Conservation (phyloP, 768 basidiomycete species). For the Serendipita indica region DNA sequence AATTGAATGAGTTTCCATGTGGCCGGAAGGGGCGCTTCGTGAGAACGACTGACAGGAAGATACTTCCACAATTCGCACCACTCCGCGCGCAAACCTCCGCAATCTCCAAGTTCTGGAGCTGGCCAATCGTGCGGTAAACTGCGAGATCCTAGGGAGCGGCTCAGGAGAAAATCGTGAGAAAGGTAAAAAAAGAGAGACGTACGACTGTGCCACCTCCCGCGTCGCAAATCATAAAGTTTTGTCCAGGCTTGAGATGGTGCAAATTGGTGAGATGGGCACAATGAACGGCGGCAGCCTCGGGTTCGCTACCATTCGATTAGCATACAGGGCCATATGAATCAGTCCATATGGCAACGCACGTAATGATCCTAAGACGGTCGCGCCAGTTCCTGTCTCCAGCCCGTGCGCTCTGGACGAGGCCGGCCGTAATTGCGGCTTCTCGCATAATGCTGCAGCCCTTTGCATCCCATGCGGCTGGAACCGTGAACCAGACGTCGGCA, state of each 20-base stretch:
- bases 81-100: slow-evolving; percentile 82
- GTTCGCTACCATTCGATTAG: slow-evolving; percentile 29
- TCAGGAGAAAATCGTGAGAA: slow-evolving; percentile 11
- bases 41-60: slow-evolving; percentile 38
- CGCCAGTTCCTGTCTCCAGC: slow-evolving; percentile 64
- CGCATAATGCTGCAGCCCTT: slow-evolving; percentile 76
- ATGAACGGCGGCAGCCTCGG: slow-evolving; percentile 84
- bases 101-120: slow-evolving; percentile 70
- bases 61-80: slow-evolving; percentile 73
- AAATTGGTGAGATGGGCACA: slow-evolving; percentile 69
- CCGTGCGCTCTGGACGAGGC: slow-evolving; percentile 54
- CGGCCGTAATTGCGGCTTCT: slow-evolving; percentile 65
- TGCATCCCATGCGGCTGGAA: slow-evolving; percentile 85
- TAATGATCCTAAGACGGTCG: slow-evolving; percentile 71
- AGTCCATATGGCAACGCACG: slow-evolving; percentile 25
- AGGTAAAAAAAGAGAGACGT: slow-evolving; percentile 19
- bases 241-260: slow-evolving; percentile 61
- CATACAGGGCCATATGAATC: background rate
- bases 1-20: background rate
- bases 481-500: slow-evolving; percentile 74
- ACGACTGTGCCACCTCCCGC: slow-evolving; percentile 73
- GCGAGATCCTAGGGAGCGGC: slow-evolving; percentile 27
- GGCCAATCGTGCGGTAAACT: slow-evolving; percentile 54
- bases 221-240: slow-evolving; percentile 86
- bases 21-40: background rate